Evolutionary conservation across 2,329 filamentous ascomycete genomes (phyloP), one percentile per base, ranked within the genome.

Genomic region (Colletotrichum tamarilloi): DNA sequence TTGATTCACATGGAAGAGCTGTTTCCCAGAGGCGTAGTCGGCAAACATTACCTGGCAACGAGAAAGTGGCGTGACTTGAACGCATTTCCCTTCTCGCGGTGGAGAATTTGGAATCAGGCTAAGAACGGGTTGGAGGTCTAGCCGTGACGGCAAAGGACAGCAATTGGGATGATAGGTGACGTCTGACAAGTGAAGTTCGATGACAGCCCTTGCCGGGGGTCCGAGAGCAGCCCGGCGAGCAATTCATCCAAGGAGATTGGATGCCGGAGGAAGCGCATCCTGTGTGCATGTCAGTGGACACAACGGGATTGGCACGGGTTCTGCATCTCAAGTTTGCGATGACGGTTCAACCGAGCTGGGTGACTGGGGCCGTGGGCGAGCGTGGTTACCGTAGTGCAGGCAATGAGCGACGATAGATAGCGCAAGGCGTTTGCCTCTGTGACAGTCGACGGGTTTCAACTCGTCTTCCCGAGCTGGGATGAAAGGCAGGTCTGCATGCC

Each of bases 381-480:
- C 38, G 38, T 42, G 16, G 38, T 19, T 6, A 42, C 6, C 22
- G 12, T 26, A 2, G 26, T 16, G 32, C 26, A 28, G 49, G 24
- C 28, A 42, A 26, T 12, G 16, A 52, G 30, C 19, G n/a, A 24
- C 22, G 26, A 19, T n/a, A 30, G 32, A 19, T n/a, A 19, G 32
- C 5, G 24, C 28, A 30, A 55, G 24, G 32, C 28, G 64, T 68
- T 62, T 58, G 63, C 35, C 14, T 22, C 62, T 73, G 57, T 42
- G 67, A 70, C 68, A 52, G 52, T 62, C 14, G 49, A 26, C 62
- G 62, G 58, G 71, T 74, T 74, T 74, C 71, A 72, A 74, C 66
- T 62, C 42, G 26, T 28, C 62, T 24, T 62, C 28, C 62, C 62
- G 71, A 72, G 68, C 72, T 74, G 57, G 62, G 72, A 72, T 67